Conservation (phyloP, 2,329 filamentous ascomycete genomes). For the Aspergillus transmontanensis region DNA sequence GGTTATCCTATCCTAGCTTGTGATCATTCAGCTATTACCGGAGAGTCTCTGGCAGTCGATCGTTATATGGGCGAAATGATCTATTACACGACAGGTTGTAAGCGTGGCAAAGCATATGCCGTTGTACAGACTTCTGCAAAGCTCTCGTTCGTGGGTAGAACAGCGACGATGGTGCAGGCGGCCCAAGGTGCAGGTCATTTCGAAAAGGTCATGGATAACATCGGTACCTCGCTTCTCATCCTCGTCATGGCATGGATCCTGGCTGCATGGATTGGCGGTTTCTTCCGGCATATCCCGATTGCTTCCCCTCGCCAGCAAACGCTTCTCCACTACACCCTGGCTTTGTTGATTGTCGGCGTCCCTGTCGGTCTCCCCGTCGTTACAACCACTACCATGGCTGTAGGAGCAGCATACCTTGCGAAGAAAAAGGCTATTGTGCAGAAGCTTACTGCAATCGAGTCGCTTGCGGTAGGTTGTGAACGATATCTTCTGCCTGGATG, state of each 20-base stretch:
- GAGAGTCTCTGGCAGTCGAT: slow-evolving; percentile 74
- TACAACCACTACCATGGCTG: slow-evolving; percentile 75
- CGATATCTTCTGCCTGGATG: background rate
- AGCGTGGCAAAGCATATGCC: slow-evolving; percentile 75
- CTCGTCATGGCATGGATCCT: slow-evolving; percentile 78
- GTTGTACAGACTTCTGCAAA: slow-evolving; percentile 68
- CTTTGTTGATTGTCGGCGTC: slow-evolving; percentile 77
- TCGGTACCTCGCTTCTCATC: slow-evolving; percentile 72
- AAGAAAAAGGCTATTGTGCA: slow-evolving; percentile 79
- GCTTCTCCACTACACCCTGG: slow-evolving; percentile 68
- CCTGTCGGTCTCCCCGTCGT: slow-evolving; percentile 79
- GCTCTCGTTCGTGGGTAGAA: slow-evolving; percentile 75
- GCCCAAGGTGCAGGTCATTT: slow-evolving; percentile 77
- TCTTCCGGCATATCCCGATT: slow-evolving; percentile 71
- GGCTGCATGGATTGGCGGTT: slow-evolving; percentile 74
- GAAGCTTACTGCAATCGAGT: slow-evolving; percentile 78
- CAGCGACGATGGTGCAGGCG: slow-evolving; percentile 71
- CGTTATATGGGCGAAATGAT: slow-evolving; percentile 70
- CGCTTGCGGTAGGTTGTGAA: slow-evolving; percentile 57
- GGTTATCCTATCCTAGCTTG: slow-evolving; percentile 69
- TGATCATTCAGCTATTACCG: slow-evolving; percentile 79
- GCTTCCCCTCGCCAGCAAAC: slow-evolving; percentile 59
- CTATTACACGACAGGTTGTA: slow-evolving; percentile 80
- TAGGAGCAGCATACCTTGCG: slow-evolving; percentile 75
- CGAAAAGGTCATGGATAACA: slow-evolving; percentile 81